These are phyloP conservation scores for Miscanthus sacchariflorus DNA, from an alignment of 202 grass and related monocot genomes.

Conservation along the genomic window DNA sequence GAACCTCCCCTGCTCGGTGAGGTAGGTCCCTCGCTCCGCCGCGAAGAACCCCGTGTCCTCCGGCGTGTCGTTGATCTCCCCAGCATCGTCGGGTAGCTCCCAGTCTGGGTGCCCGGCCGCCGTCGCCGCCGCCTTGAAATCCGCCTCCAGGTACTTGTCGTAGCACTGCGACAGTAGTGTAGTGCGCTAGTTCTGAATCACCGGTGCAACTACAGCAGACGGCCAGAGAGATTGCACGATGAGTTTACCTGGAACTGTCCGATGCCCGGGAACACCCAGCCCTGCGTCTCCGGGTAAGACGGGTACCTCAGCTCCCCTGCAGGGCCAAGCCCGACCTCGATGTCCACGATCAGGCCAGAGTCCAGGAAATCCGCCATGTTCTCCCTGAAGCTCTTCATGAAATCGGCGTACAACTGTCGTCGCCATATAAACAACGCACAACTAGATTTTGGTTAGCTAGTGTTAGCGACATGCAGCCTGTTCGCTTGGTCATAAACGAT, in stretches of 20 bases:
- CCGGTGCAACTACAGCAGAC: neutral
- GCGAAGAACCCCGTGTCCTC: slow-evolving; percentile 73
- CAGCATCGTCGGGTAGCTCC: slow-evolving; percentile 61
- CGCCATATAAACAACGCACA: neutral
- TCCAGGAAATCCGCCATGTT: slow-evolving; percentile 82
- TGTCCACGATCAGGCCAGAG: slow-evolving; percentile 66
- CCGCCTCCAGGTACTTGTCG: slow-evolving; percentile 66
- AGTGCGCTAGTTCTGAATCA: neutral
- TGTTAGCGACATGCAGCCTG: too few species aligned
- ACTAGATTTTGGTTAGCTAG: too few species aligned
- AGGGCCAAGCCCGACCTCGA: slow-evolving; percentile 87
- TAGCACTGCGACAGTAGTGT: slow-evolving; percentile 66
- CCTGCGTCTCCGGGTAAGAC: slow-evolving; percentile 67
- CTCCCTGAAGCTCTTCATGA: slow-evolving; percentile 85
- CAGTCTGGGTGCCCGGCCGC: slow-evolving; percentile 68
- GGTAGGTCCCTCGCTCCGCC: slow-evolving; percentile 60
- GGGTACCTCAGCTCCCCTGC: slow-evolving; percentile 88
- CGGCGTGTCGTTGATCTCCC: slow-evolving; percentile 61
- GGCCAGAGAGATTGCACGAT: neutral
- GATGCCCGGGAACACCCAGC: slow-evolving; percentile 87
- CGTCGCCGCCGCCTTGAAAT: slow-evolving; percentile 64
- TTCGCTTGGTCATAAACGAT: too few species aligned
- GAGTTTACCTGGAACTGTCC: slow-evolving; percentile 74
- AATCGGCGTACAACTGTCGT: slow-evolving; percentile 74
- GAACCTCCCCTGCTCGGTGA: slow-evolving; percentile 63